Evolutionary conservation across 805 yeast species (phyloP).

Genomic region (Blastobotrys robertii): DNA sequence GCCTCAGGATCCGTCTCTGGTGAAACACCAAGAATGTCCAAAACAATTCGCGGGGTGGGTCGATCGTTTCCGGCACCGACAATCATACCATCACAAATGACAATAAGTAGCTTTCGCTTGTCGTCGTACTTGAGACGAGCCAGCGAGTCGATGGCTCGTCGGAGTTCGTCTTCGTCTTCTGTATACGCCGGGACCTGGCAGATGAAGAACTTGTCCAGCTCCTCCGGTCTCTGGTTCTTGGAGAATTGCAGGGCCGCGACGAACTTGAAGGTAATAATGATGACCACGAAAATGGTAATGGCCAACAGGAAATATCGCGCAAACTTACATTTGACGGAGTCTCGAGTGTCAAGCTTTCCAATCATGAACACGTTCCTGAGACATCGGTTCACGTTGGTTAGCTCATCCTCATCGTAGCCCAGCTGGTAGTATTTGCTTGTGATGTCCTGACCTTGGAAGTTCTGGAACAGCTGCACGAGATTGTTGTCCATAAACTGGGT

Average conservation of each 20-base stretch:
- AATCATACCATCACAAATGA: conserved; percentile 53
- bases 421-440: conserved; percentile 21
- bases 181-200: conserved; percentile 50
- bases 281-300: conserved; percentile 29
- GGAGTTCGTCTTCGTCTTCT: conserved; percentile 45
- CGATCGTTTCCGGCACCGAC: conserved; percentile 52
- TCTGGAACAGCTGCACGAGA: conserved; percentile 27
- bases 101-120: conserved; percentile 46
- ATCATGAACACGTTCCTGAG: conserved; percentile 31
- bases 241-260: conserved; percentile 34
- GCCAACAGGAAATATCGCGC: conserved; percentile 35
- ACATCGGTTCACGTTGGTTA: conserved; percentile 26
- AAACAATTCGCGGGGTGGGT: conserved; percentile 48
- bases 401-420: conserved; percentile 16
- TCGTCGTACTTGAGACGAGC: conserved; percentile 51
- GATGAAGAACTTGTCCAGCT: conserved; percentile 30
- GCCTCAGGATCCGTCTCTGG: conserved; percentile 45
- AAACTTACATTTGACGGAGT: conserved; percentile 30
- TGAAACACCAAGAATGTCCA: conserved; percentile 45
- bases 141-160: conserved; percentile 49
- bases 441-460: conserved; percentile 29
- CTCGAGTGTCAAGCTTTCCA: conserved; percentile 32
- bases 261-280: conserved; percentile 29
- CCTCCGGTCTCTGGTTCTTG: conserved; percentile 27
- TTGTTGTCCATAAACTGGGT: conserved; percentile 25